A percentile compares a stretch with the other conserved stretches of the same genome.
These are phyloP conservation scores for Wickerhamiella galacta DNA, from an alignment of 805 yeast genomes.

Conservation along the genomic window DNA sequence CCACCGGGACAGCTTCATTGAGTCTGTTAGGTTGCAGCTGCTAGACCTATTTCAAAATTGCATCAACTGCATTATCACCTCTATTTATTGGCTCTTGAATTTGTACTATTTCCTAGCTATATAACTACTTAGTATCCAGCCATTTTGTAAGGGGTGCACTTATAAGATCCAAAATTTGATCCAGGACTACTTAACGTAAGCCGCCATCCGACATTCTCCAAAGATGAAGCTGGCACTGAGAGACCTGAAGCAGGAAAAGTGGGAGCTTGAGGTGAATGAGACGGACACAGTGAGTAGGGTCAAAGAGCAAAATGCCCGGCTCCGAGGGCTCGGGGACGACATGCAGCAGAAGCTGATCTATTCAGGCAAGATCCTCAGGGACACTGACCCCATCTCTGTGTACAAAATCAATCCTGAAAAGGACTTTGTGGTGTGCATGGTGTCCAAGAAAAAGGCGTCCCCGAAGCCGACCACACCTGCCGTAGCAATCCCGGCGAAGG, in stretches of 20 bases:
- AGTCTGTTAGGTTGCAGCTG: too few relatives aligned
- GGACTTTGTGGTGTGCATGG: slow-evolving; percentile 87
- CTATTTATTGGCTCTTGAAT: too few relatives aligned
- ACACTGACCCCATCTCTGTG: slow-evolving; percentile 54
- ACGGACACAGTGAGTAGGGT: slow-evolving; percentile 51
- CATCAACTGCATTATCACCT: too few relatives aligned
- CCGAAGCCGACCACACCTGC: slow-evolving; percentile 2
- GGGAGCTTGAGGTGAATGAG: slow-evolving; percentile 61
- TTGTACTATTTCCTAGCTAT: too few relatives aligned
- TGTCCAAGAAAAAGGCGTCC: slow-evolving; percentile 31
- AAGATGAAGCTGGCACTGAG: slow-evolving; percentile 67
- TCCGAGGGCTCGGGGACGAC: slow-evolving; percentile 45
- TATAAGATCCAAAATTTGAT: too few relatives aligned
- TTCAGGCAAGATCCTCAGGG: slow-evolving; percentile 80
- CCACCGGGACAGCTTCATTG: too few relatives aligned
- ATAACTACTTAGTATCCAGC: too few relatives aligned
- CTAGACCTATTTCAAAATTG: too few relatives aligned
- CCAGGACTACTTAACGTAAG: too few relatives aligned
- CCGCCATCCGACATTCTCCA: slow-evolving; percentile 1
- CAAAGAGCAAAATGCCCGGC: slow-evolving; percentile 54
- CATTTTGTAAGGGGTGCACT: too few relatives aligned
- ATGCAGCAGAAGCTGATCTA: slow-evolving; percentile 75
- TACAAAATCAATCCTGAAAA: slow-evolving; percentile 64
- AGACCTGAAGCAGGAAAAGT: slow-evolving; percentile 83
- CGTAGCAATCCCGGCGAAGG: neutral